Percentiles rank a stretch among this genome's conserved stretches.
Evolutionary conservation across 768 basidiomycete genomes (phyloP).

Genomic region (Gymnopilus junonius): DNA sequence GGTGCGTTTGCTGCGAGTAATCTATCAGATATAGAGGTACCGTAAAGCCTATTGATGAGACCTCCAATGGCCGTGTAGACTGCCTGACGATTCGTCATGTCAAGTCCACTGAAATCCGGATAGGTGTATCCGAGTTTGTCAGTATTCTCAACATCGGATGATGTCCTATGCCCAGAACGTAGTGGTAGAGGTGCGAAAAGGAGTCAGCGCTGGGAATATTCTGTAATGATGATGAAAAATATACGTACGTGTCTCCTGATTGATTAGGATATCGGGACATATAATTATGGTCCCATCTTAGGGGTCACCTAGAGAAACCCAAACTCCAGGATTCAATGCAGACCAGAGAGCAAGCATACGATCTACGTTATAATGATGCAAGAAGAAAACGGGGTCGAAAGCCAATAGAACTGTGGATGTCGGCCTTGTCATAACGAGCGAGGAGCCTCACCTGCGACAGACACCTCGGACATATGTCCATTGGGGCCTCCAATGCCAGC

Average conservation of each 20-base stretch:
- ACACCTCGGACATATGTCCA: conserved; percentile 46
- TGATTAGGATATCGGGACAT: conserved; percentile 26
- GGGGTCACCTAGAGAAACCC: conserved; percentile 36
- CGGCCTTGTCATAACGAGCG: background rate
- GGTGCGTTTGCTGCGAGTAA: background rate
- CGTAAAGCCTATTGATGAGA: conserved; percentile 42
- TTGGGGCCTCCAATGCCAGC: conserved; percentile 40
- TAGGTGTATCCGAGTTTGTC: conserved; percentile 49
- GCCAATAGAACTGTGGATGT: conserved; percentile 23
- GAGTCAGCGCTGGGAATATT: conserved; percentile 37
- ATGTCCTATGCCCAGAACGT: conserved; percentile 50
- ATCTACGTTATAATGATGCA: conserved; percentile 60
- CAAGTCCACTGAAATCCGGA: conserved; percentile 51
- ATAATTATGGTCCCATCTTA: conserved; percentile 39
- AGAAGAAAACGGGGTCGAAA: conserved; percentile 58
- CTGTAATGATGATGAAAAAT: background rate
- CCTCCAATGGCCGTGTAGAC: conserved; percentile 36
- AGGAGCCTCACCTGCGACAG: conserved; percentile 40
- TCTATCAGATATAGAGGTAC: conserved; percentile 17
- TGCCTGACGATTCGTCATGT: conserved; percentile 28
- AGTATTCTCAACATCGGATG: conserved; percentile 32
- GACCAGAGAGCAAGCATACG: conserved; percentile 56
- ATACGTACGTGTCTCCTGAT: conserved; percentile 32
- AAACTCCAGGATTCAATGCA: conserved; percentile 45
- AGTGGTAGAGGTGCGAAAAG: conserved; percentile 46